Evolutionary conservation across 306 rosid genomes (phyloP).

Genomic region (Cucurbita argyrosperma): DNA sequence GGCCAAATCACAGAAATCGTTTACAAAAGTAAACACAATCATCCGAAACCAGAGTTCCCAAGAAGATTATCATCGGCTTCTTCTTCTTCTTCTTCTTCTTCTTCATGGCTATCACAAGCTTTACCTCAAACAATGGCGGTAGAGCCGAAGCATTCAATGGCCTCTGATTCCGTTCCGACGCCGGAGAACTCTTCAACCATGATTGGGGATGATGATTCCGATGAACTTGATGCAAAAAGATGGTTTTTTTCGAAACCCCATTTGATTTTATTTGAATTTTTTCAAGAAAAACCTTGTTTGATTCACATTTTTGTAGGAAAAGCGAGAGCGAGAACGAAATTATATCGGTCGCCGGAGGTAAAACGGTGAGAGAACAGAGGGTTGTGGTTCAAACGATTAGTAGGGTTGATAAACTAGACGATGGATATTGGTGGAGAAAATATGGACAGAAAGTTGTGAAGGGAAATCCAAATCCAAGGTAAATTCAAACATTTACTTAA

Average conservation of each 20-base stretch:
- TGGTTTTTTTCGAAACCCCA: conserved; percentile 26
- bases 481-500: background rate
- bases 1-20: conserved; percentile 83
- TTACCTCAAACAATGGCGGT: conserved; percentile 11
- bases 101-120: conserved; percentile 6
- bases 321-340: conserved; percentile 63
- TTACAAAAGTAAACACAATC: conserved; percentile 78
- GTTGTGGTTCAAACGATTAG: conserved; percentile 67
- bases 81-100: background rate
- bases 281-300: background rate
- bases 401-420: conserved; percentile 44
- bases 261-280: background rate
- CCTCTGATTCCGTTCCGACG: conserved; percentile 39
- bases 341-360: conserved; percentile 40
- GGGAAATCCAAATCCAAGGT: conserved; percentile 46
- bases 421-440: conserved; percentile 61
- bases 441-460: conserved; percentile 50
- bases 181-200: conserved; percentile 71
- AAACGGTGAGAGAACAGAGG: conserved; percentile 82
- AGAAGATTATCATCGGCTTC: conserved; percentile 32
- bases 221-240: conserved; percentile 55
- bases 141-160: conserved; percentile 31
- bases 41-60: conserved; percentile 58
- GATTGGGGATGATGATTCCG: conserved; percentile 59
- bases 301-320: conserved; percentile 35